Conservation (phyloP, 2,329 filamentous ascomycete species). For the Pyrenochaeta sp. region DNA sequence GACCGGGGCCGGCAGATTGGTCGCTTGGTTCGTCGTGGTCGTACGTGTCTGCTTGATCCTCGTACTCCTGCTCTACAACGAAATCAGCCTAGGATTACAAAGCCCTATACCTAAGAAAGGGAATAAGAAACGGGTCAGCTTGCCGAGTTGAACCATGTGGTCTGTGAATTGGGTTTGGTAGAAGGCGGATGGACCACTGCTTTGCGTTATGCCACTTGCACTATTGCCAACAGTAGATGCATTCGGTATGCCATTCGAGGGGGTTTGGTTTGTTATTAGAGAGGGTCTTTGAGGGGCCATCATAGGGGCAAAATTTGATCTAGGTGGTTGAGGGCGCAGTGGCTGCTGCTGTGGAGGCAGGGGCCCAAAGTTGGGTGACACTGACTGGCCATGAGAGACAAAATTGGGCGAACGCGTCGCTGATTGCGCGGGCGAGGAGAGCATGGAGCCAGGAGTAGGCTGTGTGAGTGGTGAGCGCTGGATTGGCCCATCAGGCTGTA, state of each 20-base stretch:
- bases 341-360: conserved; percentile 56
- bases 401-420: conserved; percentile 69
- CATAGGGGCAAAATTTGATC: conserved; percentile 57
- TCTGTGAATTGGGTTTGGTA: conserved; percentile 91
- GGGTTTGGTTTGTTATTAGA: conserved; percentile 46
- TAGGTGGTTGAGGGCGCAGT: conserved; percentile 56
- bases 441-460: conserved; percentile 83
- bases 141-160: conserved; percentile 95
- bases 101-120: conserved; percentile 61
- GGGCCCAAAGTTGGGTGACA: conserved; percentile 67
- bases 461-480: conserved; percentile 76
- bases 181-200: conserved; percentile 62
- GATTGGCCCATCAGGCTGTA: conserved; percentile 51
- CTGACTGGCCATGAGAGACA: conserved; percentile 65
- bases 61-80: conserved; percentile 93
- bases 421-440: conserved; percentile 69
- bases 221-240: conserved; percentile 48
- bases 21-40: conserved; percentile 76
- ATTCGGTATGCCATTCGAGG: conserved; percentile 48
- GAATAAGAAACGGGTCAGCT: conserved; percentile 67
- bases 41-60: conserved; percentile 86
- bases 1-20: conserved; percentile 72
- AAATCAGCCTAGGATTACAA: conserved; percentile 74
- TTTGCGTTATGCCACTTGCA: conserved; percentile 47
- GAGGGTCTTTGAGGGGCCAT: conserved; percentile 51